Conservation (phyloP, 78 protist genomes). For the Dictyostelium brefeldianum region DNA sequence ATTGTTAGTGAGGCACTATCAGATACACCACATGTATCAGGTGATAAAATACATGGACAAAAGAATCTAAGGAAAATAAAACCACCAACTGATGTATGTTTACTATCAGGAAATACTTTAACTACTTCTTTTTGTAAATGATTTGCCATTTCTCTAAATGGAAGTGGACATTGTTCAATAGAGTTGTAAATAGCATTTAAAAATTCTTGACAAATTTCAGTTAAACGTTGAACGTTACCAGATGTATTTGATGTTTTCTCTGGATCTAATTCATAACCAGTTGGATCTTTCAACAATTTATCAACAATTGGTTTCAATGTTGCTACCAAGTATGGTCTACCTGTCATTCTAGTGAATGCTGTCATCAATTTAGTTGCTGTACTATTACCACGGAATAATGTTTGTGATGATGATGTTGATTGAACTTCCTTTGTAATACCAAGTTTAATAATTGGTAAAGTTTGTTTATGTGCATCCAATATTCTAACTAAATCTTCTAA, state of each 20-base stretch:
- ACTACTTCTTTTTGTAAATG: slow-evolving; percentile 77
- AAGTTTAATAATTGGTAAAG: slow-evolving; percentile 74
- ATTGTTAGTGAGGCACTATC: slow-evolving; percentile 40
- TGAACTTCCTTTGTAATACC: slow-evolving; percentile 59
- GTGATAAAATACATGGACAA: slow-evolving; percentile 75
- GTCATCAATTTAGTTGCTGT: slow-evolving; percentile 78
- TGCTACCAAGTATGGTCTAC: slow-evolving; percentile 52
- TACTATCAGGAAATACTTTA: slow-evolving; percentile 71
- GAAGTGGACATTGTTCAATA: slow-evolving; percentile 40
- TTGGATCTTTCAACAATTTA: slow-evolving; percentile 37
- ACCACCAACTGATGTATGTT: slow-evolving; percentile 84
- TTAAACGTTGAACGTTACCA: slow-evolving; percentile 62
- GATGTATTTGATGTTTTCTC: slow-evolving; percentile 46
- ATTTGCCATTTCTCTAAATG: slow-evolving; percentile 82
- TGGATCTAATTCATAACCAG: slow-evolving; percentile 76
- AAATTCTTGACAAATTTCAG: slow-evolving; percentile 74
- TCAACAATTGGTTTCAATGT: slow-evolving; percentile 69
- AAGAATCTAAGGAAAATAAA: slow-evolving; percentile 82
- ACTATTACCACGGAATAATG: slow-evolving; percentile 67
- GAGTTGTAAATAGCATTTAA: slow-evolving; percentile 41
- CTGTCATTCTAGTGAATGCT: slow-evolving; percentile 80
- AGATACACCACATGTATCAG: slow-evolving; percentile 64
- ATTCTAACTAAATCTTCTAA: slow-evolving; percentile 74
- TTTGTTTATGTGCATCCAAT: slow-evolving; percentile 77
- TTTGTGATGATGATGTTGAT: slow-evolving; percentile 51